Evolutionary conservation across 1,139 yeast genomes (phyloP).

Genomic region (Pichia sp.): DNA sequence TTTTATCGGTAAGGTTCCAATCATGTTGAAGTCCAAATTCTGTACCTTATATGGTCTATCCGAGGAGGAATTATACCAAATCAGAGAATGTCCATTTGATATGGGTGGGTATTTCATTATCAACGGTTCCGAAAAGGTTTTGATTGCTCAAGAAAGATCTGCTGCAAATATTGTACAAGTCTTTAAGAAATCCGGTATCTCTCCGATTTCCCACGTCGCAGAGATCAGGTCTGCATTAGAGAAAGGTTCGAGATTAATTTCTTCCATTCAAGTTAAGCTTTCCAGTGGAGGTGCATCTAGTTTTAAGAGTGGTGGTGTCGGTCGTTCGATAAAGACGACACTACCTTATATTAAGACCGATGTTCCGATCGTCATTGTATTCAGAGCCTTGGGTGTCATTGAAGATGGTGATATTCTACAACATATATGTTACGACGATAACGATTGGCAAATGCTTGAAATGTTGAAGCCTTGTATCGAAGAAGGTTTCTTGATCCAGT

Average conservation of each 20-base stretch:
- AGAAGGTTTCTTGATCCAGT: slow-evolving; percentile 97
- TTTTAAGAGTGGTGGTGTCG: slow-evolving; percentile 42
- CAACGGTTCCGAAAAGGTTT: slow-evolving; percentile 96
- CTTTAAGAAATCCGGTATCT: slow-evolving; percentile 94
- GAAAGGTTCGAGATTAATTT: slow-evolving; percentile 91
- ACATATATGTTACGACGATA: slow-evolving; percentile 95
- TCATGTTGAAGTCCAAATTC: slow-evolving; percentile 94
- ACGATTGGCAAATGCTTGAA: slow-evolving; percentile 99
- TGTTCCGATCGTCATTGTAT: slow-evolving; percentile 92
- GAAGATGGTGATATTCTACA: slow-evolving; percentile 99
- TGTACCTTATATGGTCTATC: slow-evolving; percentile 89
- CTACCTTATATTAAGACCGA: slow-evolving; percentile 95
- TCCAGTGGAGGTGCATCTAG: slow-evolving; percentile 48
- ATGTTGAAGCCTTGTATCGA: slow-evolving; percentile 99
- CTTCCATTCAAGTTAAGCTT: slow-evolving; percentile 90
- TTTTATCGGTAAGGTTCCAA: slow-evolving; percentile 94
- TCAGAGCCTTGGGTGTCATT: slow-evolving; percentile 96
- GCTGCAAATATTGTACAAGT: slow-evolving; percentile 99
- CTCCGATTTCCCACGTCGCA: slow-evolving; percentile 94
- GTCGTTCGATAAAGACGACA: slow-evolving; percentile 89
- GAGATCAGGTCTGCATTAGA: slow-evolving; percentile 96
- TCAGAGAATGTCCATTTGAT: slow-evolving; percentile 98
- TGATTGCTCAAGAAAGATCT: slow-evolving; percentile 96
- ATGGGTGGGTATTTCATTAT: slow-evolving; percentile 99
- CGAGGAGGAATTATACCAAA: slow-evolving; percentile 92